A percentile compares a stretch with the other conserved stretches of the same genome.
Evolutionary conservation across 2,329 filamentous ascomycete genomes (phyloP).

Genomic region (Colletotrichum karsti): DNA sequence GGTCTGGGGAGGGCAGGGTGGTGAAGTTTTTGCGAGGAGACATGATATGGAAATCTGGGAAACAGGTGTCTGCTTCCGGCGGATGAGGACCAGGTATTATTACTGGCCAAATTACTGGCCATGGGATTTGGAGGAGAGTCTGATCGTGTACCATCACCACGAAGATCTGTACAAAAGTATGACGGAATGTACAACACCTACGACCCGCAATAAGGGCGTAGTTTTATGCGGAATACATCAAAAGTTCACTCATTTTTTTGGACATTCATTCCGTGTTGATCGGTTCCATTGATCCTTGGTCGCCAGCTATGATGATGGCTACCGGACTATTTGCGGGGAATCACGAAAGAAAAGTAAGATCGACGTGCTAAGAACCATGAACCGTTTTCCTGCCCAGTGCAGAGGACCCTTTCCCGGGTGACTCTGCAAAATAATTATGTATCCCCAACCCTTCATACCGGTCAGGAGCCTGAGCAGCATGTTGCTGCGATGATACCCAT

Average conservation of each 20-base stretch:
- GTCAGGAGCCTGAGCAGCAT: neutral
- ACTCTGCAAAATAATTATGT: neutral
- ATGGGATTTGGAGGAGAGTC: neutral
- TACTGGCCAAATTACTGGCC: neutral
- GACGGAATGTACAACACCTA: conserved; percentile 15
- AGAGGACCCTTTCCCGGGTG: neutral
- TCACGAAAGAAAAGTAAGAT: neutral
- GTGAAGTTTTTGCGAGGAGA: neutral
- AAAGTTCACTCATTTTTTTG: conserved; percentile 3
- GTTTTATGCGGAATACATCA: neutral
- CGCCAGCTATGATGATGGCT: neutral
- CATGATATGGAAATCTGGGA: neutral
- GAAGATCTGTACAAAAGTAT: conserved; percentile 14
- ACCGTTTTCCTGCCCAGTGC: neutral
- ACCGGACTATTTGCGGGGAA: neutral
- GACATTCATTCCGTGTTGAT: neutral
- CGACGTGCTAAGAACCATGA: neutral
- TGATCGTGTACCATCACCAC: conserved; percentile 10
- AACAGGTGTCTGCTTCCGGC: neutral
- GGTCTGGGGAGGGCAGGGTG: too few species aligned
- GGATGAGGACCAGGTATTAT: neutral
- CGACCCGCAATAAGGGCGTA: neutral
- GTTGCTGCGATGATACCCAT: neutral
- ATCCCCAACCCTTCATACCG: conserved; percentile 13
- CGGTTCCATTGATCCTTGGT: neutral